These are phyloP conservation scores for Clavispora santaluciae DNA, from an alignment of 805 yeast species.

Conservation along the genomic window DNA sequence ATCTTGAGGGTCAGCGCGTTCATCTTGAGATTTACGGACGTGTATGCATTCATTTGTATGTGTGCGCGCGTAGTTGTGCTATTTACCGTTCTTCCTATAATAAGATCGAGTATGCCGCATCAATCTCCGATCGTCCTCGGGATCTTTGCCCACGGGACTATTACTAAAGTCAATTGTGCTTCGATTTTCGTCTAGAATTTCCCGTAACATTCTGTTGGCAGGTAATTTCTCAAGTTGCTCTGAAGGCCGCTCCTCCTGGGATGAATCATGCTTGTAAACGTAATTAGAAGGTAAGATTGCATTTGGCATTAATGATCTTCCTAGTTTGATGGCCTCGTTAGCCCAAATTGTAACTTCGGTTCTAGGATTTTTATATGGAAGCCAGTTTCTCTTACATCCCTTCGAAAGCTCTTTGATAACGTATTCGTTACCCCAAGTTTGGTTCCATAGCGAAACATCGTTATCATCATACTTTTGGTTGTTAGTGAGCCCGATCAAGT, in stretches of 20 bases:
- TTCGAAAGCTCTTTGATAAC: conserved; percentile 61
- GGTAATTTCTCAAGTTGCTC: conserved; percentile 10
- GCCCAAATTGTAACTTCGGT: conserved; percentile 56
- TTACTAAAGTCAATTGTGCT: conserved; percentile 6
- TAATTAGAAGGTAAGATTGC: conserved; percentile 36
- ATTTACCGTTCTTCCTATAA: conserved; percentile 21
- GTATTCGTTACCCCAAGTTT: conserved; percentile 58
- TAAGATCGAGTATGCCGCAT: conserved; percentile 37
- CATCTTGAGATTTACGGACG: neutral
- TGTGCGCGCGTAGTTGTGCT: neutral
- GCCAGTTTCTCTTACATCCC: conserved; percentile 68
- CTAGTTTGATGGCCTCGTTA: conserved; percentile 57
- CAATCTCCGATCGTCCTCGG: conserved; percentile 25
- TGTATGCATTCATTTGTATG: neutral
- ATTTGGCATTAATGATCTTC: conserved; percentile 58
- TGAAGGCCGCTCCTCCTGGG: neutral
- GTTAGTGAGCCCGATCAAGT: conserved; percentile 63
- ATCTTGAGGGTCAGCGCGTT: neutral
- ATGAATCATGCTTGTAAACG: conserved; percentile 22
- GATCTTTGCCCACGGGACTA: conserved; percentile 23
- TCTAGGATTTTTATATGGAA: conserved; percentile 49
- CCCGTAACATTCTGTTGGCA: conserved; percentile 31
- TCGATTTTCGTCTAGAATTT: conserved; percentile 16
- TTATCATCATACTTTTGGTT: conserved; percentile 22
- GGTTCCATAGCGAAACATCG: conserved; percentile 46